A percentile compares a stretch with the other conserved stretches of the same genome.
Evolutionary conservation across 176 grass and related monocot species (phyloP).

Genomic region (Oropetium thomaeum): DNA sequence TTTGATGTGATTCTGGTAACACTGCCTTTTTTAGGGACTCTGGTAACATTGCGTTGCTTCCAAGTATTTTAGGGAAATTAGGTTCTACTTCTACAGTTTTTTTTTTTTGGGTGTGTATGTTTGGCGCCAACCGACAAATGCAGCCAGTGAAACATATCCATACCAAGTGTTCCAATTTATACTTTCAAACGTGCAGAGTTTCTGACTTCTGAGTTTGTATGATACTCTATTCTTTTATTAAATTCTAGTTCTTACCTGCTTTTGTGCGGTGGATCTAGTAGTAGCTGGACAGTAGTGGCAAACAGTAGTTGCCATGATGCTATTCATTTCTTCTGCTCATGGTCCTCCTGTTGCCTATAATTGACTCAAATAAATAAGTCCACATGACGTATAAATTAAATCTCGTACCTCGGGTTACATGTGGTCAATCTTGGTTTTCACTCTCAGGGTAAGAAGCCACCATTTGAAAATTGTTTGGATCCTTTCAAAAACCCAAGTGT

Average conservation of each 20-base stretch:
- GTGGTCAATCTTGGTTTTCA: constrained; percentile 22
- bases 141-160: not conserved
- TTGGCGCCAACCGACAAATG: not conserved
- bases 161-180: not conserved
- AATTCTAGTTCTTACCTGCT: constrained; percentile 12
- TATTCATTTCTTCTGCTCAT: constrained; percentile 6
- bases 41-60: not conserved
- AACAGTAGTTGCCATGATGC: not conserved
- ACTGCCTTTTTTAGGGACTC: not conserved
- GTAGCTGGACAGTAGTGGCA: not conserved
- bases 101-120: not conserved
- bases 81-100: not conserved
- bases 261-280: constrained; percentile 21
- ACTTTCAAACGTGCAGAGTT: constrained; percentile 1
- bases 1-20: not conserved
- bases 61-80: not conserved
- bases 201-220: no score
- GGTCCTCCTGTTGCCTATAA: constrained; percentile 21
- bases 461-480: constrained; percentile 28
- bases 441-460: constrained; percentile 8
- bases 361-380: constrained; percentile 21
- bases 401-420: not conserved
- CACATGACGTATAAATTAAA: constrained; percentile 32
- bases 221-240: not conserved
- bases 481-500: constrained; percentile 4